These are phyloP conservation scores for Scolecobasidium constrictum DNA, from an alignment of 2,329 filamentous ascomycete genomes.

Conservation along the genomic window DNA sequence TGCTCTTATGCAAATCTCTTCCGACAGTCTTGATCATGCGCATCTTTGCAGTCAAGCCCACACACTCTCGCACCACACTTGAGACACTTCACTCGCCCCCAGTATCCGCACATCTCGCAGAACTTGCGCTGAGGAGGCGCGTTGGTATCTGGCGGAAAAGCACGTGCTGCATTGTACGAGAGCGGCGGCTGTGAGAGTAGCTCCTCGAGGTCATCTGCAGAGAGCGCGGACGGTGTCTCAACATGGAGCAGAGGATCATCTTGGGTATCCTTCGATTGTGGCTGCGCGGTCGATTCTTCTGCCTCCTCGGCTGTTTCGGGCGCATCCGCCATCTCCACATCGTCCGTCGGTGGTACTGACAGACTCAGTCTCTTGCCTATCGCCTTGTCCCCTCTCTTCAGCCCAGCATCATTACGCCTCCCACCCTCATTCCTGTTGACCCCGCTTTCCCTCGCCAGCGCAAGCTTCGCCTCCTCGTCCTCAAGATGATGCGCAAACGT, in stretches of 20 bases:
- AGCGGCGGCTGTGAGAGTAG: conserved; percentile 55
- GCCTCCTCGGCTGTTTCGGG: conserved; percentile 14
- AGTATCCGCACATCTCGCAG: conserved; percentile 74
- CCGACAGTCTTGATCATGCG: conserved; percentile 40
- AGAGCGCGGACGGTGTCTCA: conserved; percentile 46
- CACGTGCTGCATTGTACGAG: conserved; percentile 53
- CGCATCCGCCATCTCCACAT: conserved; percentile 8
- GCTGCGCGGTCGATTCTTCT: too few relatives aligned
- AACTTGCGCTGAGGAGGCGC: conserved; percentile 50
- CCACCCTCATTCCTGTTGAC: conserved; percentile 1
- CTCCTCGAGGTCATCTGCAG: conserved; percentile 50
- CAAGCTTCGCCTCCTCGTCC: conserved; percentile 54
- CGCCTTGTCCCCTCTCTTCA: conserved; percentile 2
- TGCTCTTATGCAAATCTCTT: background rate
- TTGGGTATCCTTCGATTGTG: background rate
- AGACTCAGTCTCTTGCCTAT: background rate
- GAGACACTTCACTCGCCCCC: conserved; percentile 64
- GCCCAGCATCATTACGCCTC: conserved; percentile 5
- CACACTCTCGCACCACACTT: conserved; percentile 73
- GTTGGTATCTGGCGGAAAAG: conserved; percentile 23
- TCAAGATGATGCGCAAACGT: conserved; percentile 75
- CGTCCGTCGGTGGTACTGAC: background rate
- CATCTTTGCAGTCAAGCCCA: conserved; percentile 61
- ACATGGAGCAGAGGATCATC: conserved; percentile 48
- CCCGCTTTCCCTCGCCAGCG: background rate